A percentile compares a stretch with the other conserved stretches of the same genome.
phyloP scores from a whole-genome alignment of 139 green algal species.

The Marvania coccoides region DNA sequence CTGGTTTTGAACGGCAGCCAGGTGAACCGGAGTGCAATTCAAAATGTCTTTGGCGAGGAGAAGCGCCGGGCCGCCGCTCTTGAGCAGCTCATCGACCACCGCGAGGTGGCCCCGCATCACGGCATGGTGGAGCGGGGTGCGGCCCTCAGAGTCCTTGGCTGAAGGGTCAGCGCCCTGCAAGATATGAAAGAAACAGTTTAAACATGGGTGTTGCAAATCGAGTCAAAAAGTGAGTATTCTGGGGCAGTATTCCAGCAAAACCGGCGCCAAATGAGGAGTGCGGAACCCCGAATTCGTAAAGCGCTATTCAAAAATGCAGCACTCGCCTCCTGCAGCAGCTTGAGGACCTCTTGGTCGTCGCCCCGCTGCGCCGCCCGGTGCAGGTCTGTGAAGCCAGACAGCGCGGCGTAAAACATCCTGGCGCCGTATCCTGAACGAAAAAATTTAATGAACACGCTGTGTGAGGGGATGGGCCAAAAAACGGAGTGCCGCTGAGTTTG shows the following conservation, averaged over 20 bases:
- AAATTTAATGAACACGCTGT: too few species aligned
- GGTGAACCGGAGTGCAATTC: slow-evolving; percentile 50
- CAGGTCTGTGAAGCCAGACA: slow-evolving; percentile 14
- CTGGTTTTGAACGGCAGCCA: slow-evolving; percentile 56
- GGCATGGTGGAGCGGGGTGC: slow-evolving; percentile 48
- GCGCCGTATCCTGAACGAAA: too few species aligned
- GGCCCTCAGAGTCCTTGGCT: slow-evolving; percentile 33
- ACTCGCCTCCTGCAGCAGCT: slow-evolving; percentile 24
- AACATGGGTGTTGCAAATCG: too few species aligned
- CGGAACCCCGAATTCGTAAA: too few species aligned
- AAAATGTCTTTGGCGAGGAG: slow-evolving; percentile 48
- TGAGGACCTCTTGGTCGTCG: slow-evolving; percentile 22
- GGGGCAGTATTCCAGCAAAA: background rate
- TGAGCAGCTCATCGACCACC: slow-evolving; percentile 35
- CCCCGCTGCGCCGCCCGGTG: slow-evolving; percentile 35
- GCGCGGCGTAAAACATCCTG: slow-evolving; percentile 6
- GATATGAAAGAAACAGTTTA: background rate
- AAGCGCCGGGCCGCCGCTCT: slow-evolving; percentile 19
- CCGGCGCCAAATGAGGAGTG: too few species aligned
- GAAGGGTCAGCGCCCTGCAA: slow-evolving; percentile 34
- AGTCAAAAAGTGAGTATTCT: background rate
- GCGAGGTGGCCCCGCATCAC: slow-evolving; percentile 48
- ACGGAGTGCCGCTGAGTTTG: too few species aligned
- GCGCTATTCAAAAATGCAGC: too few species aligned
- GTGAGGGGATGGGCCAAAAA: too few species aligned